Percentiles rank a stretch among this genome's conserved stretches.
Evolutionary conservation across 1,284 basidiomycete genomes (phyloP).

Genomic region (Malassezia pachydermatis): DNA sequence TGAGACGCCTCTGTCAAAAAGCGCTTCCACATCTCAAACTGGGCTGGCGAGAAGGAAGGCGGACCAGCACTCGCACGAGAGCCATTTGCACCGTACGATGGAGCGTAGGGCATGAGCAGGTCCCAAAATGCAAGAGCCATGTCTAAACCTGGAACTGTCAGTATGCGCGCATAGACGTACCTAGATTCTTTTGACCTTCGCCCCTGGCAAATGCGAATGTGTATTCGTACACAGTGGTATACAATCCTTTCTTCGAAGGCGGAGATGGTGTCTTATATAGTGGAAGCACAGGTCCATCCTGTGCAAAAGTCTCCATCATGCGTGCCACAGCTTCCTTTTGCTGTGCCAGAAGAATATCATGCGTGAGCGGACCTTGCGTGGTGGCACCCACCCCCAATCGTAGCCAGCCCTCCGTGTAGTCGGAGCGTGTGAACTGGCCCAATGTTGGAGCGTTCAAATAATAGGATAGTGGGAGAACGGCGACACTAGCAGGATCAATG

Average conservation of each 20-base stretch:
- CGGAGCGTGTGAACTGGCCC: slow-evolving; percentile 32
- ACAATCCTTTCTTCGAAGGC: slow-evolving; percentile 48
- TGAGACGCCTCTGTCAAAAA: slow-evolving; percentile 61
- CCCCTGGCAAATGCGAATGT: slow-evolving; percentile 74
- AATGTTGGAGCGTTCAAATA: slow-evolving; percentile 37
- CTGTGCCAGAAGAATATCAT: slow-evolving; percentile 28
- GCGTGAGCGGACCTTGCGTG: background rate
- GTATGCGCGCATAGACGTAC: slow-evolving; percentile 23
- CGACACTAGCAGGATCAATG: slow-evolving; percentile 37
- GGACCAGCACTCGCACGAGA: slow-evolving; percentile 55
- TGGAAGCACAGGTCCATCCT: slow-evolving; percentile 25
- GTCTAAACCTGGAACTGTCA: slow-evolving; percentile 55
- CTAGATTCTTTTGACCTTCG: slow-evolving; percentile 57
- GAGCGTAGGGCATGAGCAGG: slow-evolving; percentile 68
- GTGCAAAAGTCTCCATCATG: slow-evolving; percentile 27
- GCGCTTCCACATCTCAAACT: slow-evolving; percentile 72
- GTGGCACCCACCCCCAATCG: slow-evolving; percentile 22
- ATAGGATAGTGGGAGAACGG: slow-evolving; percentile 41
- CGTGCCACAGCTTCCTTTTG: slow-evolving; percentile 26
- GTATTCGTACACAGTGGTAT: slow-evolving; percentile 74
- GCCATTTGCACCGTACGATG: slow-evolving; percentile 53
- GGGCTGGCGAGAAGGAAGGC: slow-evolving; percentile 49
- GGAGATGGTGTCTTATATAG: background rate
- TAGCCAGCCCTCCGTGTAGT: slow-evolving; percentile 40
- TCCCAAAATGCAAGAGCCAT: slow-evolving; percentile 74